Base-by-base conservation (phyloP, 345 rosid species). In the Kernera saxatilis region DNA sequence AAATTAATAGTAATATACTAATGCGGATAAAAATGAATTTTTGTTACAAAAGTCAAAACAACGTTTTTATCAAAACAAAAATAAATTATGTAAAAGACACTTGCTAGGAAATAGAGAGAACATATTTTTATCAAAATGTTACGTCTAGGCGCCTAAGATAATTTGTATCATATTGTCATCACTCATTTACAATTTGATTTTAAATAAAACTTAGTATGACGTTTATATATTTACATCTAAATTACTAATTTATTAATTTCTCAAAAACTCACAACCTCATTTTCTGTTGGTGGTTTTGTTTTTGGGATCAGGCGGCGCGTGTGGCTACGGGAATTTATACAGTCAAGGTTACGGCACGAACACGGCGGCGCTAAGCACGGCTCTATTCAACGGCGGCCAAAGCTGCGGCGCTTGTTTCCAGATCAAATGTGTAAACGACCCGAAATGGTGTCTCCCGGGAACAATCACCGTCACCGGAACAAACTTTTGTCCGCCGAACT, bases 401-500 rank as follows among this genome's bases (percentile, higher is more conserved):
- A 83, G 81, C 77, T 88, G 95, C 14, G 95, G 95, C 11, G 81
- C 95, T 66, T 88, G 95, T 83, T 88, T 79, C 35, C 88, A 86
- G 70, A 85, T 88, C 21, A 80, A 50, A 73, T 88, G 95, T 26
- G 81, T 71, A 13, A 73, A 62, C 45, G 92, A 88, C 69, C 73
- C 78, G 19, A 77, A 80, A 64, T 88, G 95, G 95, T 88, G 95
- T 83, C 75, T 79, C 36, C 63, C 81, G 0, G 88, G 87, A 43
- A 80, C 90, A 57, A 86, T 88, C 40, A 12, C 79, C 33, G 83
- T 88, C 79, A 88, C 95, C 1, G 95, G 92, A 21, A 88, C 95
- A 74, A 88, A 88, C 73, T 88, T 88, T 71, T 88, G 95, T 78
- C 95, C 94, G 1, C 94, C 94, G 0, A 88, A 88, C 84, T 80